A percentile compares a stretch with the other conserved stretches of the same genome.
Evolutionary conservation across 257 asterid genomes (phyloP).

Genomic region (Solanum chilense): DNA sequence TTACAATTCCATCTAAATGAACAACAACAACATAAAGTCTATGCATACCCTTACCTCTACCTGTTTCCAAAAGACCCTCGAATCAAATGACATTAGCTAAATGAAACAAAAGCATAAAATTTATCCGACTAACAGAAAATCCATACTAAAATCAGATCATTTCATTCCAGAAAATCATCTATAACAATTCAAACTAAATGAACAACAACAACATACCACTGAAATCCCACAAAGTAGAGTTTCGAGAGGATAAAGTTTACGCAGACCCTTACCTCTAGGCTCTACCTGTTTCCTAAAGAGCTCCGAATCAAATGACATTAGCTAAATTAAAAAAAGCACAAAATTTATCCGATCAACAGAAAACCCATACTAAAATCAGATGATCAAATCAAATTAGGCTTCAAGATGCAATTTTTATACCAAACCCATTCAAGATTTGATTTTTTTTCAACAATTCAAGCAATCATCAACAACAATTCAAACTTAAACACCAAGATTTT

Average conservation of each 20-base stretch:
- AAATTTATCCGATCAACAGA: not conserved
- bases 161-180: not conserved
- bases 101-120: not conserved
- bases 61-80: not conserved
- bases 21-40: not conserved
- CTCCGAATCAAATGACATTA: not conserved
- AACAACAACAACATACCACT: not conserved
- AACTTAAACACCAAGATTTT: not conserved
- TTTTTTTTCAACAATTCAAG: not conserved
- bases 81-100: not conserved
- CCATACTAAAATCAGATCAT: not conserved
- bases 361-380: not conserved
- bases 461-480: not conserved
- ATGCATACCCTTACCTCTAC: not conserved
- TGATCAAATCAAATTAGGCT: not conserved
- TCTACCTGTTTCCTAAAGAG: not conserved
- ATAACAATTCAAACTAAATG: not conserved
- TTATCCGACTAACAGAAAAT: not conserved
- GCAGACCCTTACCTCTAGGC: not conserved
- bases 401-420: not conserved
- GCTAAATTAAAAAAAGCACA: not conserved
- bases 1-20: not conserved
- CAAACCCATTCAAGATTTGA: not conserved
- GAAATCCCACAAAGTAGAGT: not conserved
- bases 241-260: not conserved